Conservation (phyloP, 1,284 basidiomycete species). For the Crepidotus sp. region DNA sequence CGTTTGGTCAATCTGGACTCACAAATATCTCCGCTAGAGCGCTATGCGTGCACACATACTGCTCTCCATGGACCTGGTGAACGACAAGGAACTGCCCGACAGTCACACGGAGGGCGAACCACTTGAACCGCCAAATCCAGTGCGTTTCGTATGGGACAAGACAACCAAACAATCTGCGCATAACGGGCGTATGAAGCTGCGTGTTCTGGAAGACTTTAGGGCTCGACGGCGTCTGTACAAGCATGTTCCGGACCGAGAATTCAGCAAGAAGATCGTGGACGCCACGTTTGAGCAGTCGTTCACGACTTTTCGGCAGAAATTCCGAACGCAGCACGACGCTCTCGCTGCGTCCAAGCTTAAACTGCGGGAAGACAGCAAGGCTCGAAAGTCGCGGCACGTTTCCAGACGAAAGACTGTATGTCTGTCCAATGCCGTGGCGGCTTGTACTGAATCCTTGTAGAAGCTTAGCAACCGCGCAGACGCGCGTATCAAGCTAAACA, state of each 20-base stretch:
- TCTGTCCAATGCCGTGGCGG: background rate
- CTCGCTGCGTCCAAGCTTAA: conserved; percentile 33
- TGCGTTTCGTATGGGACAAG: conserved; percentile 71
- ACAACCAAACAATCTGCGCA: conserved; percentile 63
- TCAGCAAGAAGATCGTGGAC: conserved; percentile 51
- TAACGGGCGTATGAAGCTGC: conserved; percentile 59
- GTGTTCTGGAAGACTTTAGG: conserved; percentile 50
- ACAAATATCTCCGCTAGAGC: conserved; percentile 34
- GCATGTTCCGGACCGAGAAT: conserved; percentile 57
- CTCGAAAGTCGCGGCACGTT: conserved; percentile 47
- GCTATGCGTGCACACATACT: conserved; percentile 59
- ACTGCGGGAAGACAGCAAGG: conserved; percentile 50
- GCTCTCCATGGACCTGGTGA: conserved; percentile 45
- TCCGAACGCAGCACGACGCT: conserved; percentile 46
- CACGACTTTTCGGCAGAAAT: conserved; percentile 59
- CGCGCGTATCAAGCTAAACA: conserved; percentile 40
- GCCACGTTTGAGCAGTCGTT: conserved; percentile 61
- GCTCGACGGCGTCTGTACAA: conserved; percentile 46
- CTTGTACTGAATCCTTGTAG: conserved; percentile 27
- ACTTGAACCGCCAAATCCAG: conserved; percentile 37
- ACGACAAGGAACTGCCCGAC: conserved; percentile 50
- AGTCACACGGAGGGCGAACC: conserved; percentile 45
- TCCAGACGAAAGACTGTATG: conserved; percentile 52
- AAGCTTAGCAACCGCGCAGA: conserved; percentile 58
- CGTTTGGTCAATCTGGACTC: background rate